Evolutionary conservation across 2,329 filamentous ascomycete species (phyloP), one percentile per base, ranked within the genome.

Genomic region (Myrmaecium sp.): DNA sequence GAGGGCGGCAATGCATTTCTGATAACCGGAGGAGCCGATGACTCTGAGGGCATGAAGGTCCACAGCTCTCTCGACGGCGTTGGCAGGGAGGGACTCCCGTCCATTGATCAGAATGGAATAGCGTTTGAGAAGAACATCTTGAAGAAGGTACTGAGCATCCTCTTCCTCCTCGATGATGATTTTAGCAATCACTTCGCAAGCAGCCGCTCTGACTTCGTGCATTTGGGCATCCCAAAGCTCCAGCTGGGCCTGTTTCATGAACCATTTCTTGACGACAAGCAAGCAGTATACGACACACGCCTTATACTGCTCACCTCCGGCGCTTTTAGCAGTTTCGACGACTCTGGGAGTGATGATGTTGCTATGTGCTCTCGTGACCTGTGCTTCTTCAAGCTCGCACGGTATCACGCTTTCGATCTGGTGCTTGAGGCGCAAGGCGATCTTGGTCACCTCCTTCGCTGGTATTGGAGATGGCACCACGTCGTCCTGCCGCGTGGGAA

Each of bases 191-290:
- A 94, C 74, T 50, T 94, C 83, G 45, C 83, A 93, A 9, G 89
- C 84, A 3, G 67, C 60, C 2, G 82, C 81, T 16, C 86, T 70
- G 19, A 89, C 58, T 21, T 74, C 57, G 47, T 93, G 81, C 20
- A 95, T 61, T 32, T 82, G 76, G 5, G 84, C 74, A 51, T 98
- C 86, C 82, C 86, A 98, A 2, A 95, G 68, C 60, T 98, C 89
- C 5, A 74, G 51, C 15, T 64, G 35, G 2, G 82, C 72, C 55
- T 95, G 84, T 34, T 69, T 70, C 45, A 69, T 74, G 54, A 94
- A 95, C 72, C 72, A 77, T 40, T 68, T 62, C 41, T 74, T 59
- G 40, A 69, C 72, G 6, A 92, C 69, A 3, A 94, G 64, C 30
- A 94, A 58, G 37, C 78, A 77, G 51, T 73, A 93, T 3, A 92